Base-by-base conservation (phyloP, 2,329 filamentous ascomycete genomes). In the Juglanconis sp. region DNA sequence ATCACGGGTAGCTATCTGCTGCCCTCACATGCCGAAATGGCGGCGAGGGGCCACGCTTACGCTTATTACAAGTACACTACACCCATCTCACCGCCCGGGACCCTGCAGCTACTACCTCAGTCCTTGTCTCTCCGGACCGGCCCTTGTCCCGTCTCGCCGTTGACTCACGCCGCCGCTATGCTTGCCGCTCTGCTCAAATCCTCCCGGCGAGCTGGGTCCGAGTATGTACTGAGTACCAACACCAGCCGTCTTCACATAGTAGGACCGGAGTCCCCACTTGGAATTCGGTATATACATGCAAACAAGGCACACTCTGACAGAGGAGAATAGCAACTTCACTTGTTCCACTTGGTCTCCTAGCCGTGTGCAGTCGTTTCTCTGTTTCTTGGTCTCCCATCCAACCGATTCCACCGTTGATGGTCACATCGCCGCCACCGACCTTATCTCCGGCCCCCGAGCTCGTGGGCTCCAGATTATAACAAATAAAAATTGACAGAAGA, bases 371-470 rank as follows among this genome's bases (percentile, higher is more conserved):
- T 24, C 32, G 24, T 17, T 15, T 40, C 34, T 36, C 10, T 17
- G 4, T n/a, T 38, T n/a, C 8, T 24, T 17, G 17, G n/a, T 38
- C 49, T 24, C 31, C 49, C 49, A 52, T 13, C 9, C 32, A 38
- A 24, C 11, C 24, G 24, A 24, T 15, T 17, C 32, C 13, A 2
- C 13, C 49, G 34, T 6, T 5, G 24, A 30, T 17, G 36, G 17
- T n/a, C 13, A 15, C 15, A 10, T 56, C 15, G n/a, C 36, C 35
- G 31, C 34, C 58, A 47, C 47, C 11, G 38, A 15, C 30, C 53
- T 60, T 57, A 61, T 61, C 54, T 53, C 31, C 34, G 11, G 6
- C 48, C 36, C 31, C 42, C 31, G 52, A 32, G 44, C 48, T 40
- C 40, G 54, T 57, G 47, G 52, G 49, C 11, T 38, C 49, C 17